phyloP scores from a whole-genome alignment of 2,329 filamentous ascomycete species.

The Teratosphaeria epicoccoides region DNA sequence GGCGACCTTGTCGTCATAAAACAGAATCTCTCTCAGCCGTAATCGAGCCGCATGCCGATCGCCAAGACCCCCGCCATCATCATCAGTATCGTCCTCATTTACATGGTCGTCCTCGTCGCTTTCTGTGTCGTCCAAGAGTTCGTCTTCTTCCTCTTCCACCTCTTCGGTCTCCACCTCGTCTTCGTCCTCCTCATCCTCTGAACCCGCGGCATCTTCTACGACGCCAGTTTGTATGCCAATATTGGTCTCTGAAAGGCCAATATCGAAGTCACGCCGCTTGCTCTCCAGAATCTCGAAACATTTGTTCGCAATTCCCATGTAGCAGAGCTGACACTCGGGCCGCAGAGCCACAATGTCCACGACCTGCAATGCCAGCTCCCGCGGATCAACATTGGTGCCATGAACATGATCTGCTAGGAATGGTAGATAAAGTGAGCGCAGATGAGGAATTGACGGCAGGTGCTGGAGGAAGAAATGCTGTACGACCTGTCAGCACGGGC shows the following conservation, averaged over 20 bases:
- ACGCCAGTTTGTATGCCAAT: slow-evolving; percentile 28
- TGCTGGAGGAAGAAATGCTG: slow-evolving; percentile 71
- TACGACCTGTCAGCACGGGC: slow-evolving; percentile 5
- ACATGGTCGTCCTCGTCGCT: slow-evolving; percentile 19
- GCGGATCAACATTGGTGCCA: slow-evolving; percentile 45
- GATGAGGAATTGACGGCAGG: slow-evolving; percentile 57
- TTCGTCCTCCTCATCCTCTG: slow-evolving; percentile 37
- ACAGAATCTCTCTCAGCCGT: slow-evolving; percentile 65
- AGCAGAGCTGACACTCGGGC: slow-evolving; percentile 66
- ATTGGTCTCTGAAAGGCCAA: slow-evolving; percentile 38
- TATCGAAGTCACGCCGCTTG: slow-evolving; percentile 30
- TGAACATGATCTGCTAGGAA: slow-evolving; percentile 54
- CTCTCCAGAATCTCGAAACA: slow-evolving; percentile 74
- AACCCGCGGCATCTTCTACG: slow-evolving; percentile 19
- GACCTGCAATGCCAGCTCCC: slow-evolving; percentile 64
- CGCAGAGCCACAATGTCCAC: slow-evolving; percentile 67
- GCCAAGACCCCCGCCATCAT: slow-evolving; percentile 5
- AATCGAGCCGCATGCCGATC: slow-evolving; percentile 33
- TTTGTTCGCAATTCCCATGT: slow-evolving; percentile 64
- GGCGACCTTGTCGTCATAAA: slow-evolving; percentile 73
- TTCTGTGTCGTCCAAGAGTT: slow-evolving; percentile 31
- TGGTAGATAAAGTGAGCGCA: slow-evolving; percentile 61
- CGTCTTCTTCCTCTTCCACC: slow-evolving; percentile 24
- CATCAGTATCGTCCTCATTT: slow-evolving; percentile 28
- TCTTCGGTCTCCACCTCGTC: slow-evolving; percentile 40